Evolutionary conservation across 106 monocot species (phyloP).

Genomic region (Hemerocallis citrina): DNA sequence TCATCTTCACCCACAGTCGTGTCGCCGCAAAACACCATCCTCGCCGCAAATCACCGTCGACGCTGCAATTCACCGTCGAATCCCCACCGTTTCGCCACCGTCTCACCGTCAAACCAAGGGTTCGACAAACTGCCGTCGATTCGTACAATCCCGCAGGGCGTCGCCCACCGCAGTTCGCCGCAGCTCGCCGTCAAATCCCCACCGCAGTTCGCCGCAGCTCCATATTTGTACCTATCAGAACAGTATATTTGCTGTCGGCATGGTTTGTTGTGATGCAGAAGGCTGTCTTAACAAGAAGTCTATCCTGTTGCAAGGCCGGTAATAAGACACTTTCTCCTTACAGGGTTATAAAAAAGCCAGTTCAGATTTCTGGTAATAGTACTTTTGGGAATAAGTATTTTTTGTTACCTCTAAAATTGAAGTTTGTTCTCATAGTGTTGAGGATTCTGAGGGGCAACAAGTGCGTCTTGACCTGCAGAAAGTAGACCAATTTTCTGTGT

Average conservation of each 20-base stretch:
- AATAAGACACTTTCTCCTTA: neutral
- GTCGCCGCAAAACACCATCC: too few relatives aligned
- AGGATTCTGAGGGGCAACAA: slow-evolving; percentile 71
- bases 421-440: slow-evolving; percentile 35
- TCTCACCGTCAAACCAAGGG: too few relatives aligned
- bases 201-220: too few relatives aligned
- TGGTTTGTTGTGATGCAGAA: slow-evolving; percentile 84
- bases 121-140: too few relatives aligned
- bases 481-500: slow-evolving; percentile 68
- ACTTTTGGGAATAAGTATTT: neutral
- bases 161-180: too few relatives aligned
- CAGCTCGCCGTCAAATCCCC: too few relatives aligned
- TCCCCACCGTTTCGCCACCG: too few relatives aligned
- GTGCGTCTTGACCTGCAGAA: slow-evolving; percentile 79
- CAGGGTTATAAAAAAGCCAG: neutral
- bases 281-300: slow-evolving; percentile 90
- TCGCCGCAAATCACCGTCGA: too few relatives aligned
- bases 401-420: neutral
- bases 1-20: too few relatives aligned
- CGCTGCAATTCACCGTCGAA: too few relatives aligned
- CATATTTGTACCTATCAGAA: slow-evolving; percentile 42
- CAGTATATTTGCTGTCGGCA: slow-evolving; percentile 82
- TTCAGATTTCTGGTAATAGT: too few relatives aligned
- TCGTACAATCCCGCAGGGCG: too few relatives aligned
- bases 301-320: slow-evolving; percentile 79